Evolutionary conservation across 1,284 basidiomycete genomes (phyloP).

Genomic region (Inonotus obliquus): DNA sequence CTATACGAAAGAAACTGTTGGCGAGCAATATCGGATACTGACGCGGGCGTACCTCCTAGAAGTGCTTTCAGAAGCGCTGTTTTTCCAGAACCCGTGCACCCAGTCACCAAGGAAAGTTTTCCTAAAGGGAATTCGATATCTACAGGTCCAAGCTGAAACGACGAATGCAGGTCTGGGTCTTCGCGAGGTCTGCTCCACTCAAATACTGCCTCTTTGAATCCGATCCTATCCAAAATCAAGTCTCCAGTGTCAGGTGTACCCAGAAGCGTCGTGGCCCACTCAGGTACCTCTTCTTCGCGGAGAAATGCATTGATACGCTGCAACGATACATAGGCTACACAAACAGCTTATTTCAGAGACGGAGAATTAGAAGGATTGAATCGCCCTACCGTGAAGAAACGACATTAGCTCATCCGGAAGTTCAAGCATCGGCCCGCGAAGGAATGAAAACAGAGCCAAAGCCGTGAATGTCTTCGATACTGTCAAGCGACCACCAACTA

Average conservation of each 20-base stretch:
- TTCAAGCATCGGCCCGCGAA: slow-evolving; percentile 61
- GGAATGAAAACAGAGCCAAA: slow-evolving; percentile 57
- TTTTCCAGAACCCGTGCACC: slow-evolving; percentile 79
- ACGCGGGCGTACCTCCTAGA: slow-evolving; percentile 47
- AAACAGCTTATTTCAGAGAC: slow-evolving; percentile 13
- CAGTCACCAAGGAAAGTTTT: slow-evolving; percentile 62
- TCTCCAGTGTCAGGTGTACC: slow-evolving; percentile 18
- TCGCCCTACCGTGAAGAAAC: slow-evolving; percentile 48
- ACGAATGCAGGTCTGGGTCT: slow-evolving; percentile 27
- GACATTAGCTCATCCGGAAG: slow-evolving; percentile 61
- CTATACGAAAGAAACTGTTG: slow-evolving; percentile 30
- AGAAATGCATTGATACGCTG: slow-evolving; percentile 63
- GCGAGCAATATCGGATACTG: slow-evolving; percentile 17
- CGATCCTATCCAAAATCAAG: slow-evolving; percentile 32
- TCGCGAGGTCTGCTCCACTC: slow-evolving; percentile 46
- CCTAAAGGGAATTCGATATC: slow-evolving; percentile 55
- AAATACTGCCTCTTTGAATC: slow-evolving; percentile 51
- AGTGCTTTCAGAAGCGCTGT: slow-evolving; percentile 64
- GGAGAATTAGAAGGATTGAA: background rate
- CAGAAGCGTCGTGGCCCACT: slow-evolving; percentile 59
- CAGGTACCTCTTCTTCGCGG: slow-evolving; percentile 57
- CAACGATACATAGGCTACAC: slow-evolving; percentile 62
- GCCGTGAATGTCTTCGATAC: slow-evolving; percentile 69
- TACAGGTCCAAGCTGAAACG: slow-evolving; percentile 54
- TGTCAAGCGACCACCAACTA: slow-evolving; percentile 52